Base-by-base conservation (phyloP, 1,139 yeast genomes). In the Debaryomycetaceae sp. region DNA sequence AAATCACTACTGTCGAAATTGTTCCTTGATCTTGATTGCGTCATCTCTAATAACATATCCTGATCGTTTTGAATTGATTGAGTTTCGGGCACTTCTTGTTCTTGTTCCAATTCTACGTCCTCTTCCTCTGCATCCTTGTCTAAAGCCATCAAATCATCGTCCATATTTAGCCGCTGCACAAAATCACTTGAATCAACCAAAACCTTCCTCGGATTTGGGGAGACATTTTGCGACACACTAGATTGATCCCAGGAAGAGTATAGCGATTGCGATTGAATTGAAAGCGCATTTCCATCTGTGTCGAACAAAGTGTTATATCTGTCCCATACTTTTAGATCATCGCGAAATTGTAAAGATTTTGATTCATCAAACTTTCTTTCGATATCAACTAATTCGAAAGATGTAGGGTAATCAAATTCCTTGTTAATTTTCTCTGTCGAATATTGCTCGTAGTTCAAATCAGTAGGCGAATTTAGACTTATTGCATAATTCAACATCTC, bases 401-500 rank as follows among this genome's bases (percentile, higher is more conserved):
- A 42, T 0, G 76, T 69, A 1, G 68, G 66, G 33, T 61, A 54
- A 5, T 30, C 24, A 4, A 17, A 27, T 14, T 31, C 33, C 8
- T 8, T 36, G 1, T 20, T 20, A 11, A 40, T 13, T 7, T 36
- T 41, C 34, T 31, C 37, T 14, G 6, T 7, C 36, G 38, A n/a
- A 14, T 36, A 17, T 7, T 20, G n/a, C 6, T 6, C 8, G 40
- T 31, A 23, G 39, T 42, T 11, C 45, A 39, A 35, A 4, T 42
- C 42, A 2, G 54, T 42, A 1, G 52, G 46, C 5, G 56, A 57
- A 44, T 64, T 68, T 24, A 70, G 48, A 27, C 57, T 57, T n/a
- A 60, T 55, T 1, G 63, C 65, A 50, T 72, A 72, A 1, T 56
- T 49, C 34, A 73, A 50, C 20, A 72, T 55, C 17, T 65, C 68